Percentiles rank a stretch among this genome's conserved stretches.
Evolutionary conservation across 306 rosid species (phyloP).

Genomic region (Prunus campanulata): DNA sequence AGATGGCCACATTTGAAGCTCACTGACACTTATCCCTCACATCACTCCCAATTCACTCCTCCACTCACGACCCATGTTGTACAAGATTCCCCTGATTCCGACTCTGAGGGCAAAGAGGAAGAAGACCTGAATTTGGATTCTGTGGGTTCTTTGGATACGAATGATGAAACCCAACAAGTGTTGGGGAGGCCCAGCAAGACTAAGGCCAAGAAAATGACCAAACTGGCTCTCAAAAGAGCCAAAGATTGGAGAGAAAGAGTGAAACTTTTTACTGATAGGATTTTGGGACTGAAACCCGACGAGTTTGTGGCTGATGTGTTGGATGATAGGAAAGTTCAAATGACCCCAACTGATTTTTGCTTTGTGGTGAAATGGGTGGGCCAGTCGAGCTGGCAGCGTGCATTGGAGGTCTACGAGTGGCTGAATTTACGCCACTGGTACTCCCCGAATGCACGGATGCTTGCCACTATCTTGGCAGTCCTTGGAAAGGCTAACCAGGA

Average conservation of each 20-base stretch:
- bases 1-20: conserved; percentile 76
- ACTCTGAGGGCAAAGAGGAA: conserved; percentile 34
- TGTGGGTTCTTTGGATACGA: conserved; percentile 24
- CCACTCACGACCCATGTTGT: conserved; percentile 17
- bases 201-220: conserved; percentile 67
- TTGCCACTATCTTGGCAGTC: conserved; percentile 77
- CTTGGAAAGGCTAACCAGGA: conserved; percentile 92
- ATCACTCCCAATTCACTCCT: conserved; percentile 37
- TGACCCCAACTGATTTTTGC: conserved; percentile 90
- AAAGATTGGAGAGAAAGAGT: conserved; percentile 94
- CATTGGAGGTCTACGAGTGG: conserved; percentile 89
- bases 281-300: conserved; percentile 58
- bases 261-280: conserved; percentile 62
- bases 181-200: conserved; percentile 60
- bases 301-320: conserved; percentile 83
- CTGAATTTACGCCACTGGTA: conserved; percentile 80
- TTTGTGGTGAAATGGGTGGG: conserved; percentile 92
- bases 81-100: conserved; percentile 19
- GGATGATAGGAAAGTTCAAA: conserved; percentile 67
- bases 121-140: conserved; percentile 13
- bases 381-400: conserved; percentile 72
- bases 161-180: conserved; percentile 42
- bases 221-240: conserved; percentile 69
- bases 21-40: conserved; percentile 41
- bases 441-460: conserved; percentile 87